Base-by-base conservation (phyloP, 2,329 filamentous ascomycete species). In the Nigrograna mackinnonii region DNA sequence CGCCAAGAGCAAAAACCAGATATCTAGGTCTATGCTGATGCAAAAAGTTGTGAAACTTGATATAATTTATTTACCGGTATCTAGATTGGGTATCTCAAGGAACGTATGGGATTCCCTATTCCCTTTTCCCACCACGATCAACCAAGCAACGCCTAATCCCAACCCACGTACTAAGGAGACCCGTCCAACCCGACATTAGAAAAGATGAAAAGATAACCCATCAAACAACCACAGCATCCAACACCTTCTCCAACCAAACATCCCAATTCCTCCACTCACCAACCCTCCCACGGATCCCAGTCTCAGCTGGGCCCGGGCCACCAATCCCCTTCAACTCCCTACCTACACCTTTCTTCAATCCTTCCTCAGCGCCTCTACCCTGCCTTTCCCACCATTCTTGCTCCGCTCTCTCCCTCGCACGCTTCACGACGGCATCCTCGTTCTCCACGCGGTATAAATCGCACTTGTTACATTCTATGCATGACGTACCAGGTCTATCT, bases 401-500 rank as follows among this genome's bases (percentile, higher is more conserved):
- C 54, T 77, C 75, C 1, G 75, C 75, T 37, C 41, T 57, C 45
- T 72, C 66, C 14, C 58, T 69, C 17, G 75, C 75, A 32, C 58
- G 49, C 35, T 64, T 56, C 3, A 77, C 61, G 3, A 68, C 69
- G 20, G 52, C 57, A 28, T 72, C 73, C 51, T 77, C 73, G 44
- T 77, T 72, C 54, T 77, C 74, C 4, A 72, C 69, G 2, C 69
- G 62, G 53, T 78, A 78, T 19, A 78, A 52, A 54, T 78, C 74
- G 49, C 75, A 78, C 46, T 71, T 70, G 31, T 85, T 84, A 70
- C 94, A 97, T 66, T 95, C 84, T 1, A 68, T 77, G 66, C 94
- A 99, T 12, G 78, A 75, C 12, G 81, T 79, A 36, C 91, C 90
- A 0, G 87, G 89, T 47, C 87, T 80, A 7, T 89, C 86, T 6